Evolutionary conservation across 805 yeast species (phyloP).

Genomic region (Kluyveromyces dobzhanskii): DNA sequence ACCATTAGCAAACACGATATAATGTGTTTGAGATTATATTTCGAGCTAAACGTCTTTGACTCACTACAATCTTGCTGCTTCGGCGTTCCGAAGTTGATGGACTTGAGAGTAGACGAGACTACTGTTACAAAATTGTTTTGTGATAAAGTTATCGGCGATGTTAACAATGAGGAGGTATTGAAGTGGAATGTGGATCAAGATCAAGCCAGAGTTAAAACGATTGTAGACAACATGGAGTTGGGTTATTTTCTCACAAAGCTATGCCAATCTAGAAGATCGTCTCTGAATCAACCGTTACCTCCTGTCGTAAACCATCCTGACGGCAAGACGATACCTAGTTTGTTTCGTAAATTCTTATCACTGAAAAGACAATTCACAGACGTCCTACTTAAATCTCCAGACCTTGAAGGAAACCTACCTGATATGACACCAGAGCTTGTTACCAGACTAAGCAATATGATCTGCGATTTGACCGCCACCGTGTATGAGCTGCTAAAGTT

Average conservation of each 20-base stretch:
- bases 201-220: conserved; percentile 14
- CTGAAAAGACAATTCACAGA: conserved; percentile 4
- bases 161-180: background rate
- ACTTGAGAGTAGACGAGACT: conserved; percentile 18
- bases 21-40: conserved; percentile 31
- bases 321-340: background rate
- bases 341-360: background rate
- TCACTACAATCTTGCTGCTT: conserved; percentile 43
- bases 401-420: conserved; percentile 5
- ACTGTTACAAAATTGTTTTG: conserved; percentile 11
- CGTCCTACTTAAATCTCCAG: conserved; percentile 12
- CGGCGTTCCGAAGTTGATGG: conserved; percentile 36
- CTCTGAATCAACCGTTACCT: background rate
- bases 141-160: background rate
- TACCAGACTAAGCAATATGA: conserved; percentile 11
- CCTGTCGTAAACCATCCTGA: background rate
- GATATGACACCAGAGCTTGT: conserved; percentile 8
- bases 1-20: conserved; percentile 7
- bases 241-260: conserved; percentile 21
- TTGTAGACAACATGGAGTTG: conserved; percentile 19
- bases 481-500: conserved; percentile 19
- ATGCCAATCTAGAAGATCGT: conserved; percentile 19
- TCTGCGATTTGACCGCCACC: conserved; percentile 18
- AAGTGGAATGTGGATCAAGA: conserved; percentile 27
- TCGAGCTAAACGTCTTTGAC: conserved; percentile 41